Conservation (phyloP, 768 basidiomycete genomes). For the Suillus sp. region DNA sequence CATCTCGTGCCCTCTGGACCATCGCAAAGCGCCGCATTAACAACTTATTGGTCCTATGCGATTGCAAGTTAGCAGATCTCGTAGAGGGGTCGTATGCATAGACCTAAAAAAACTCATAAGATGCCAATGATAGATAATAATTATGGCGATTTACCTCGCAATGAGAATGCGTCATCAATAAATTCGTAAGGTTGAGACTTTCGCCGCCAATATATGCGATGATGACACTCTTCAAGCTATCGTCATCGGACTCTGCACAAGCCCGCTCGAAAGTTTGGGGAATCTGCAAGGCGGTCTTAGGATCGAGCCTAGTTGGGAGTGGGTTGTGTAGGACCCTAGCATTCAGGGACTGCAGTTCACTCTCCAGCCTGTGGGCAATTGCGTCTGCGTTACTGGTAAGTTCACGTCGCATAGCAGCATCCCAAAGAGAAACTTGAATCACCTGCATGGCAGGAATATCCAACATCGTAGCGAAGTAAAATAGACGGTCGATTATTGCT, state of each 20-base stretch:
- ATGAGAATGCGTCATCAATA: constrained; percentile 79
- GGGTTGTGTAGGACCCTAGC: constrained; percentile 40
- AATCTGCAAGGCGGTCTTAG: constrained; percentile 2
- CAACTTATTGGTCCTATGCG: constrained; percentile 70
- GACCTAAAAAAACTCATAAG: constrained; percentile 46
- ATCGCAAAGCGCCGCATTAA: constrained; percentile 89
- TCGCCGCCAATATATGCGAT: constrained; percentile 77
- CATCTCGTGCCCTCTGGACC: constrained; percentile 86
- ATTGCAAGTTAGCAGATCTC: constrained; percentile 53
- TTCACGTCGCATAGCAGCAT: background rate
- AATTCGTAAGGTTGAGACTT: constrained; percentile 77
- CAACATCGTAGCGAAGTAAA: constrained; percentile 75
- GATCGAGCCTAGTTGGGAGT: constrained; percentile 32
- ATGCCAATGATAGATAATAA: background rate
- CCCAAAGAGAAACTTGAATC: background rate
- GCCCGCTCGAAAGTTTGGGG: background rate
- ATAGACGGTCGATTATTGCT: constrained; percentile 33
- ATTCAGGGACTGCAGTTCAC: background rate
- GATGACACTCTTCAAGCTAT: background rate
- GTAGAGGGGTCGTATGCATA: constrained; percentile 73
- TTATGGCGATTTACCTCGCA: constrained; percentile 48
- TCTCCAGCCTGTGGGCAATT: background rate
- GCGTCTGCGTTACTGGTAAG: background rate
- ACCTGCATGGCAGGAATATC: constrained; percentile 72
- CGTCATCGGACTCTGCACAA: constrained; percentile 7